Evolutionary conservation across 2,329 filamentous ascomycete genomes (phyloP).

Genomic region (Fusarium algeriense): DNA sequence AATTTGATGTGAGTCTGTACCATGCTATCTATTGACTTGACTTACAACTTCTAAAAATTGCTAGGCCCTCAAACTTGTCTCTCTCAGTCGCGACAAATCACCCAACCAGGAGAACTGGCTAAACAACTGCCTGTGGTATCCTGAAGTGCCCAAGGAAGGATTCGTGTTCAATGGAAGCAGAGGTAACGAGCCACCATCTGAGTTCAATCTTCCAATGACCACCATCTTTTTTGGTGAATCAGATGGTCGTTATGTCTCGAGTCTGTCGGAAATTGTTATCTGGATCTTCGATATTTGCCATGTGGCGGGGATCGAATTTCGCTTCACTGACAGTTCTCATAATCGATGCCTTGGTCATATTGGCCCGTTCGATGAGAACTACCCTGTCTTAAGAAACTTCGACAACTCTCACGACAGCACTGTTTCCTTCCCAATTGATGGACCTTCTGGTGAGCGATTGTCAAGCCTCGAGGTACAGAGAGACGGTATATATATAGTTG

Average conservation of each 20-base stretch:
- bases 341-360: background rate
- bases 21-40: too few relatives aligned
- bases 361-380: background rate
- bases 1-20: background rate
- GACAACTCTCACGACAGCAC: background rate
- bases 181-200: background rate
- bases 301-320: background rate
- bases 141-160: background rate
- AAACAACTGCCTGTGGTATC: background rate
- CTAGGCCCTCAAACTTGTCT: background rate
- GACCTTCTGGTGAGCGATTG: background rate
- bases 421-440: background rate
- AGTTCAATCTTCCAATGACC: background rate
- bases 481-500: background rate
- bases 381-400: background rate
- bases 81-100: fast-evolving
- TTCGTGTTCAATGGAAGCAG: background rate
- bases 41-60: background rate
- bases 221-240: background rate
- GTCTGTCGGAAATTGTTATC: background rate
- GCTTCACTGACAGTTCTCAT: background rate
- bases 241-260: background rate
- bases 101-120: background rate
- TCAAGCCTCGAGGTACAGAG: background rate
- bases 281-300: background rate